Base-by-base conservation (phyloP, 2,329 filamentous ascomycete genomes). In the Sclerotinia subarctica region DNA sequence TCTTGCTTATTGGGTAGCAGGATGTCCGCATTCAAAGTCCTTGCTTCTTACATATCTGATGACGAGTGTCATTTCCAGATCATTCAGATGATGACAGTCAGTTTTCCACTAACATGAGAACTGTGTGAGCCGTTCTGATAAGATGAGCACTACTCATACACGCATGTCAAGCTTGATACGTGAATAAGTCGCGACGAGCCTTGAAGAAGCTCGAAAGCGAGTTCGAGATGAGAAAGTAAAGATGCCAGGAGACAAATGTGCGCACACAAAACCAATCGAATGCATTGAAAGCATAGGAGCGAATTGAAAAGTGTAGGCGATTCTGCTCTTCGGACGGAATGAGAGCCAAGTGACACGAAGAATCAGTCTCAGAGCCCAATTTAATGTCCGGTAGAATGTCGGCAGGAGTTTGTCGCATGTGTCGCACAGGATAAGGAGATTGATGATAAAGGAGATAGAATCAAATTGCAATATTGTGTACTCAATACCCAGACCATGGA, bases 331-430 rank as follows among this genome's bases (percentile, higher is more conserved):
- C 78, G 79, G 78, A 80, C 76, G 75, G 78, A 80, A 80, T 80
- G 79, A 80, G 79, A 81, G 79, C 78, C 76, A 78, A 74, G 78
- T 80, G 75, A 79, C 78, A 78, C 72, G 66, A 74, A 71, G 68
- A 71, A 56, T 49, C 70, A 68, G 74, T 76, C 72, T 79, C 79
- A 75, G 75, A 77, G 76, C 78, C 78, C 77, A 80, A 80, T 79
- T 79, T 76, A 77, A 75, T 76, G 76, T 76, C 77, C 77, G 74
- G 70, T 75, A 63, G 53, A 32, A 38, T 6, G 19, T 32, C 17
- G 38, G 24, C 15, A 54, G 19, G 10, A 21, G 15, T 13, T 2
- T 32, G 44, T 29, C 13, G 38, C 8, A 24, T 4, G 26, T 26
- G 13, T 13, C 19, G 44, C 8, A 17, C 5, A 26, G 46, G 29